Percentiles rank a stretch among this genome's conserved stretches.
Conservation (phyloP, 768 basidiomycete species). For the Lentinula lateritia region DNA sequence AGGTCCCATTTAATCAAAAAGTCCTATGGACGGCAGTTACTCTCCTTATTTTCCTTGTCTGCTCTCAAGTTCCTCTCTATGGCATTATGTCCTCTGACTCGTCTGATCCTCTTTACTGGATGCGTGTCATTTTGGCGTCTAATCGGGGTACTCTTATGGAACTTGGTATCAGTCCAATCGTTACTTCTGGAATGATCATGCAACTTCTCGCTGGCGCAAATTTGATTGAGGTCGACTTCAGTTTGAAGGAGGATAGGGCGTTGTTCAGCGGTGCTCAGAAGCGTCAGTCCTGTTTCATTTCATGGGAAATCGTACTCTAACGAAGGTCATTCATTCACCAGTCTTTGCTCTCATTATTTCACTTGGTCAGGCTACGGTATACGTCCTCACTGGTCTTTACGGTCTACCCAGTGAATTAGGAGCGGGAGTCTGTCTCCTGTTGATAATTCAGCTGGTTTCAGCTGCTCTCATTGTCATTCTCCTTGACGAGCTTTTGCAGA, state of each 20-base stretch:
- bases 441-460: conserved; percentile 93
- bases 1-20: conserved; percentile 99
- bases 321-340: conserved; percentile 23
- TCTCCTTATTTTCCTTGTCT: conserved; percentile 98
- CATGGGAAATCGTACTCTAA: background rate
- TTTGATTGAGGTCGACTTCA: conserved; percentile 96
- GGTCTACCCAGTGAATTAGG: conserved; percentile 91
- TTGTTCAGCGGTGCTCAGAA: conserved; percentile 97
- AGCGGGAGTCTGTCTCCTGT: conserved; percentile 92
- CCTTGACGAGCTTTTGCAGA: conserved; percentile 97
- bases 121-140: conserved; percentile 98
- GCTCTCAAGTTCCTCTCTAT: conserved; percentile 98
- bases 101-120: conserved; percentile 98
- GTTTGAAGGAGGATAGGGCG: conserved; percentile 93
- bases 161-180: conserved; percentile 94
- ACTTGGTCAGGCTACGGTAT: conserved; percentile 94
- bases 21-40: conserved; percentile 98
- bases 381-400: conserved; percentile 95
- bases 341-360: conserved; percentile 97
- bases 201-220: conserved; percentile 97
- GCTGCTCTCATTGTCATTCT: conserved; percentile 96
- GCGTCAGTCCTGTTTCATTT: conserved; percentile 46
- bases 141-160: conserved; percentile 99
- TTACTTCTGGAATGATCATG: conserved; percentile 99
- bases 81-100: conserved; percentile 99